Evolutionary conservation across 2,329 filamentous ascomycete species (phyloP), one percentile per base, ranked within the genome.

Genomic region (Pseudogymnoascus sp.): DNA sequence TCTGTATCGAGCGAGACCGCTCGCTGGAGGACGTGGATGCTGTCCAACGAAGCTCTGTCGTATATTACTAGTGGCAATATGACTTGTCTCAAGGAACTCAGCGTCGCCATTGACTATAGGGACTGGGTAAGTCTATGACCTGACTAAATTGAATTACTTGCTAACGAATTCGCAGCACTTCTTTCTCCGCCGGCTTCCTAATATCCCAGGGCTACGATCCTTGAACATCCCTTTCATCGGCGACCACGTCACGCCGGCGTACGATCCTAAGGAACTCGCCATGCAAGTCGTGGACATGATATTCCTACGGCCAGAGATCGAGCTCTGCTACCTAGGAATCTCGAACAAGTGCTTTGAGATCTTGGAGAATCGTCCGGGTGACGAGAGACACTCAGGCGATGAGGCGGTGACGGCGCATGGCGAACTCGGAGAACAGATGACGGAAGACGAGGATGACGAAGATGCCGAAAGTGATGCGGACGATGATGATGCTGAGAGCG

Each of bases 271-370:
- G 65, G 90, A 94, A 71, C 78, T 92, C 31, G 90, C 89, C 0
- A 77, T 90, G 65, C 88, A 92, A 70, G 83, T 93, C 55, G 81
- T 92, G 33, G 89, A 93, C 71, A 89, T 92, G 52, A 85, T 93
- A 61, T 86, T 88, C 11, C 78, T 94, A 14, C 82, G 89, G 4
- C 88, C 89, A 0, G 89, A 92, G 68, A 83, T 92, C 26, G 85
- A 88, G 69, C 79, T 94, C 12, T 90, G 86, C 73, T 93, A 92
- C 70, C 81, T 93, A 68, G 91, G 88, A 16, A 83, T 94, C 61
- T 81, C 81, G n/a, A 78, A 78, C 41, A 92, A 92, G 73, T 94
- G 91, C 74, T 94, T 90, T 70, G 90, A 94, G 72, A 88, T 94
- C 33, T 75, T 92, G 6, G 90, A 94, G 72, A 81, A 80, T 60